Evolutionary conservation across 352 stramenopile species (phyloP).

Genomic region (Globisporangium radiosum): DNA sequence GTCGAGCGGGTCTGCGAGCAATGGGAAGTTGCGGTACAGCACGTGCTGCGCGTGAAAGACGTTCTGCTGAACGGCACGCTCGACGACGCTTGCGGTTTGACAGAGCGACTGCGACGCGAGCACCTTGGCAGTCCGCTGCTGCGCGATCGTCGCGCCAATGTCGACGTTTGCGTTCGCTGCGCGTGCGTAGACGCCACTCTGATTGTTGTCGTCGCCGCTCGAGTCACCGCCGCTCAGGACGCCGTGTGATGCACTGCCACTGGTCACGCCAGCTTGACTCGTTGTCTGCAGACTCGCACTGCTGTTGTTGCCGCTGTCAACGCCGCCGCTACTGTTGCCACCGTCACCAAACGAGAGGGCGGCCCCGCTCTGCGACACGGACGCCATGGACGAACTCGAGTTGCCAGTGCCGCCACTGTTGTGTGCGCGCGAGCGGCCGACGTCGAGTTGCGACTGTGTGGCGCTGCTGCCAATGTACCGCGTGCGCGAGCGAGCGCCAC

Average conservation of each 20-base stretch:
- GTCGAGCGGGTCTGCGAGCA: slow-evolving; percentile 13
- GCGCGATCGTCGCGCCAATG: slow-evolving; percentile 61
- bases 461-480: slow-evolving; percentile 6
- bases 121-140: slow-evolving; percentile 59
- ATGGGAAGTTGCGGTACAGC: slow-evolving; percentile 75
- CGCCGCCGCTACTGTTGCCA: slow-evolving; percentile 13
- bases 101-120: slow-evolving; percentile 50
- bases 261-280: slow-evolving; percentile 24
- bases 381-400: slow-evolving; percentile 39
- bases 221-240: slow-evolving; percentile 26
- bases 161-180: slow-evolving; percentile 66
- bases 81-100: slow-evolving; percentile 59
- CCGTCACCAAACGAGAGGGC: slow-evolving; percentile 34
- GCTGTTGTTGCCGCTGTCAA: slow-evolving; percentile 19
- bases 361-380: slow-evolving; percentile 30
- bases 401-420: slow-evolving; percentile 11
- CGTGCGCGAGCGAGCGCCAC: too few relatives aligned
- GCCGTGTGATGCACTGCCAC: slow-evolving; percentile 28
- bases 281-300: slow-evolving; percentile 29
- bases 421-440: slow-evolving; percentile 28
- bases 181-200: slow-evolving; percentile 43
- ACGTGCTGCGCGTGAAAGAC: slow-evolving; percentile 82
- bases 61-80: slow-evolving; percentile 87
- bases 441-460: slow-evolving; percentile 25
- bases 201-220: slow-evolving; percentile 31